Evolutionary conservation across 352 stramenopile genomes (phyloP), one percentile per base, ranked within the genome.

Genomic region (Globisporangium carolinianum): DNA sequence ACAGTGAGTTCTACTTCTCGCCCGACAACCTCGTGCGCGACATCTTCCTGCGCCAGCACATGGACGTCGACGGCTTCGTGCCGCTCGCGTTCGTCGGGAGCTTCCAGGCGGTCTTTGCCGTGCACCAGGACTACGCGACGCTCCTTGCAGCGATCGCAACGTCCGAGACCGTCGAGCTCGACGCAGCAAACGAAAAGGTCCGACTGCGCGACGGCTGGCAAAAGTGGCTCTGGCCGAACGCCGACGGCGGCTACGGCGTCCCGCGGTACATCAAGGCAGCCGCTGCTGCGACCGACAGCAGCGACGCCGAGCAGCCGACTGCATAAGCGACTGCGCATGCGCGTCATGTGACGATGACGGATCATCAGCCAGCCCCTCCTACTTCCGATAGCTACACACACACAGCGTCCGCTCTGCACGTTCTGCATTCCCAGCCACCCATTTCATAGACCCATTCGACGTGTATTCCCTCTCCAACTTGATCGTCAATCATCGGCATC

Each of bases 171-270:
- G 55, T 95, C 4, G 81, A 97, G 66, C 62, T 96, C 43, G 88
- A 97, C 66, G 78, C 86, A 37, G 68, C 76, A 64, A 97, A 97
- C 70, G 88, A 96, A 65, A 97, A 91, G 70, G 89, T 97, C 46
- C 84, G 88, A 51, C 70, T 94, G 62, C 84, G 83, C 47, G 60
- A 91, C 17, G 85, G 75, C 57, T 97, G 88, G 88, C 61, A 92
- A 55, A 80, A 86, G 74, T 97, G 88, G 88, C 73, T 97, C 48
- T 94, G 89, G 74, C 88, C 88, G 7, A 95, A 96, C 61, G 73
- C 69, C 41, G 75, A 92, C n/a, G 88, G 88, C 62, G 74, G 79
- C 55, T 90, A 84, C 62, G 88, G 88, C 37, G 83, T 96, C n/a
- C 82, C 85, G 39, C 72, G 76, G 46, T 97, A 96, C 76, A 82